Base-by-base conservation (phyloP, 768 basidiomycete species). In the Favolaschia claudopus region DNA sequence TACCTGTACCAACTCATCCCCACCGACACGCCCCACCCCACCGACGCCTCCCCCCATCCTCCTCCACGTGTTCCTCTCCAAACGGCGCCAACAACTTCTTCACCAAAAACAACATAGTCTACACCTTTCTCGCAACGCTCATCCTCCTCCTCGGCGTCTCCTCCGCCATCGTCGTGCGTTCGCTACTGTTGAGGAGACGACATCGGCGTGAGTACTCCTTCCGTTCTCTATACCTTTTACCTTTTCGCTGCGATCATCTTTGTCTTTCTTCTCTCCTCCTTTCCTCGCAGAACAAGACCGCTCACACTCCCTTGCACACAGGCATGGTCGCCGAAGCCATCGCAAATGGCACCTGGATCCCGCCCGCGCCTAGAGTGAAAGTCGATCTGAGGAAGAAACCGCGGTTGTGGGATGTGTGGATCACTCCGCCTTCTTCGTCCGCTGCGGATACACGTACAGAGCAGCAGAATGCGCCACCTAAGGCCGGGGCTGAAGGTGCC, bases 71-170 rank as follows among this genome's bases (percentile, higher is more conserved):
- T 25, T 27, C 14, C 19, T 19, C 37, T 25, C 10, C 44, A 37
- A 19, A 9, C 27, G 36, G 8, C 12, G 27, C 13, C 29, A 14
- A 37, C 29, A 10, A 29, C 53, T 44, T 29, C 54, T 19, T n/a
- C 14, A 38, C 5, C 53, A 10, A n/a, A 12, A 19, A 32, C 29
- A n/a, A 7, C 25, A 40, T 36, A 64, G 63, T 64, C 9, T 77
- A 67, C 65, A 81, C 82, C 5, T 82, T 84, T 60, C 78, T 84
- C 45, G 88, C 89, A 3, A 89, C 89, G 2, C 82, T 90, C 47
- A 81, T 89, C 58, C 82, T 89, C 20, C 82, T 91, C 19, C 80
- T 90, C 22, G 77, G 79, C 36, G 84, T 91, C n/a, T 88, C 87
- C 9, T 82, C 82, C 3, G 86, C 86, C 13, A 88, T 90, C 67